These are phyloP conservation scores for Phytophthora meadii DNA, from an alignment of 352 stramenopile genomes.

Conservation along the genomic window DNA sequence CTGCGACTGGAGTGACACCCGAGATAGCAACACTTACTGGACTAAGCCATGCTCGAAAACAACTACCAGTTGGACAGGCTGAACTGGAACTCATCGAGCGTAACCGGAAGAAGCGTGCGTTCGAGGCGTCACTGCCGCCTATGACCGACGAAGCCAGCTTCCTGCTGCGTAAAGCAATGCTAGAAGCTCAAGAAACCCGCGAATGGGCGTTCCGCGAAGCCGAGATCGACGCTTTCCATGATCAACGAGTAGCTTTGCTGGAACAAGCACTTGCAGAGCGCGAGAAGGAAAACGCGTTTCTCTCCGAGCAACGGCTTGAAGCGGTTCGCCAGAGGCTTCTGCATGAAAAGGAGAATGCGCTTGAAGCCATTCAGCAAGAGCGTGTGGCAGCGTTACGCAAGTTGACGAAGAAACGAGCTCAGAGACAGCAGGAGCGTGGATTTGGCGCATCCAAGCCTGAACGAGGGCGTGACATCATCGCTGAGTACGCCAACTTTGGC, in stretches of 20 bases:
- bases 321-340: constrained; percentile 80
- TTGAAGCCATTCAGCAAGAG: constrained; percentile 86
- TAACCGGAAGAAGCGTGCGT: constrained; percentile 83
- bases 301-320: constrained; percentile 93
- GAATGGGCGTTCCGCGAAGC: constrained; percentile 90
- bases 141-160: constrained; percentile 96
- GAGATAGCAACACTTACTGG: constrained; percentile 88
- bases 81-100: constrained; percentile 94
- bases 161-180: constrained; percentile 89
- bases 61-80: constrained; percentile 78
- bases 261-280: constrained; percentile 86
- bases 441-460: constrained; percentile 42
- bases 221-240: constrained; percentile 90
- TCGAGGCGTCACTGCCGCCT: constrained; percentile 90
- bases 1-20: constrained; percentile 51
- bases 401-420: constrained; percentile 87
- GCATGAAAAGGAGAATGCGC: constrained; percentile 76
- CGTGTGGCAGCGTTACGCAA: constrained; percentile 91
- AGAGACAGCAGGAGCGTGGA: constrained; percentile 42
- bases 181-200: constrained; percentile 92
- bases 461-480: constrained; percentile 85
- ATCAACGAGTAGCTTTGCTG: constrained; percentile 79
- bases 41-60: constrained; percentile 64
- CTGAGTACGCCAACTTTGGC: constrained; percentile 86
- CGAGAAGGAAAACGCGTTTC: constrained; percentile 90